Percentiles rank a stretch among this genome's conserved stretches.
Evolutionary conservation across 108 stramenopile genomes (phyloP).

Genomic region (Cylindrotheca fusiformis): DNA sequence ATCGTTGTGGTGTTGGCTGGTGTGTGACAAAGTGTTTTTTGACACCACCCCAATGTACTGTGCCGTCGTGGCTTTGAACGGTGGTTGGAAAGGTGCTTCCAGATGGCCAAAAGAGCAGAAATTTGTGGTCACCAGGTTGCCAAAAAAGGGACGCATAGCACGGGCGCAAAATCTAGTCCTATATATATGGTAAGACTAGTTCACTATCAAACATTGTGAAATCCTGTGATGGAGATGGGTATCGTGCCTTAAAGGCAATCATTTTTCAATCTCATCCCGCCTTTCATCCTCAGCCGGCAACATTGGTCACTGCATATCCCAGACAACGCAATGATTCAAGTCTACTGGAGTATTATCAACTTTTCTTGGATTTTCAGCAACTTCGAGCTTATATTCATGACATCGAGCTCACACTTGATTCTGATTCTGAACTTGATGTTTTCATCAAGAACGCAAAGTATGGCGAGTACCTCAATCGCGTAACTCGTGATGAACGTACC

Average conservation of each 20-base stretch:
- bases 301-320: background rate
- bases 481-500: conserved; percentile 1
- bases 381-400: background rate
- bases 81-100: too few relatives aligned
- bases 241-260: too few relatives aligned
- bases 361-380: conserved; percentile 2
- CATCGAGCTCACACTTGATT: background rate
- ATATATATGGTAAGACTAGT: too few relatives aligned
- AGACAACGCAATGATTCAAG: too few relatives aligned
- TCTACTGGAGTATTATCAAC: background rate
- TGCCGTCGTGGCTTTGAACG: too few relatives aligned
- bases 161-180: too few relatives aligned
- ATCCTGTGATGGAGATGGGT: conserved; percentile 3
- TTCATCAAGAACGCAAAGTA: conserved; percentile 6
- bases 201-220: background rate
- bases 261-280: conserved; percentile 1
- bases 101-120: too few relatives aligned
- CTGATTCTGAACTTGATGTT: background rate
- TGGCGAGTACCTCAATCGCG: background rate
- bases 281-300: conserved; percentile 3
- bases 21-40: too few relatives aligned
- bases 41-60: too few relatives aligned
- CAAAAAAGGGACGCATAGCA: too few relatives aligned
- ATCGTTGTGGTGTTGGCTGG: background rate
- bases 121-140: too few relatives aligned